Evolutionary conservation across 805 yeast species (phyloP).

Genomic region (Lipomyces yamadae): DNA sequence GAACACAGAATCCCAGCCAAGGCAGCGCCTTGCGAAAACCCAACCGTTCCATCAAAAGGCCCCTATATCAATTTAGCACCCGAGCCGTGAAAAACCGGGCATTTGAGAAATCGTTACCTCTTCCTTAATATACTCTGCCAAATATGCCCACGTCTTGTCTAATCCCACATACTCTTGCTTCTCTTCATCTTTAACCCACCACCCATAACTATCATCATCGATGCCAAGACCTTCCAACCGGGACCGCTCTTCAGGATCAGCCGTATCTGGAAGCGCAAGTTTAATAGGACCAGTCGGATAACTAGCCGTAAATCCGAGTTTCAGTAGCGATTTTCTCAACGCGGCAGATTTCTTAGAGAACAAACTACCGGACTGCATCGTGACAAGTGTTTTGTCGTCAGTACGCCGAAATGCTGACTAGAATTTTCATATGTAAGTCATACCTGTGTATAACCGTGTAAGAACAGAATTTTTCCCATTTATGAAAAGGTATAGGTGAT

Average conservation of each 20-base stretch:
- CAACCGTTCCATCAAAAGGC: constrained; percentile 87
- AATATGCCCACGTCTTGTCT: constrained; percentile 54
- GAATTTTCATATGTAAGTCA: neutral
- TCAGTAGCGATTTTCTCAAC: constrained; percentile 71
- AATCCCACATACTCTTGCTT: constrained; percentile 46
- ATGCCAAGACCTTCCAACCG: constrained; percentile 54
- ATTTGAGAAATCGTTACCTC: constrained; percentile 71
- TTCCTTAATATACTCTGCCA: constrained; percentile 58
- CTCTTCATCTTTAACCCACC: constrained; percentile 47
- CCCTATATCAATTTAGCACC: constrained; percentile 50
- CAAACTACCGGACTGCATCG: constrained; percentile 64
- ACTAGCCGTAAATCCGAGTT: constrained; percentile 68
- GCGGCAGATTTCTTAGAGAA: constrained; percentile 92
- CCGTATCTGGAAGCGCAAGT: constrained; percentile 75
- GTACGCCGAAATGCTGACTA: neutral
- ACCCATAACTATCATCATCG: constrained; percentile 47
- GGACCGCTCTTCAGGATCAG: constrained; percentile 52
- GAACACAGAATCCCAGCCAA: constrained; percentile 72
- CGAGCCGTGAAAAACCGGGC: constrained; percentile 74
- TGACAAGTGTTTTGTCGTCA: neutral
- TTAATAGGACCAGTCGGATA: constrained; percentile 83
- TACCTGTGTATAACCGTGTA: constrained; percentile 75
- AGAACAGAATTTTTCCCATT: constrained; percentile 64
- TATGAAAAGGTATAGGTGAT: neutral
- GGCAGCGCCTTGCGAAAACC: constrained; percentile 96